phyloP scores from a whole-genome alignment of 352 stramenopile species.

The Albugo laibachii region DNA sequence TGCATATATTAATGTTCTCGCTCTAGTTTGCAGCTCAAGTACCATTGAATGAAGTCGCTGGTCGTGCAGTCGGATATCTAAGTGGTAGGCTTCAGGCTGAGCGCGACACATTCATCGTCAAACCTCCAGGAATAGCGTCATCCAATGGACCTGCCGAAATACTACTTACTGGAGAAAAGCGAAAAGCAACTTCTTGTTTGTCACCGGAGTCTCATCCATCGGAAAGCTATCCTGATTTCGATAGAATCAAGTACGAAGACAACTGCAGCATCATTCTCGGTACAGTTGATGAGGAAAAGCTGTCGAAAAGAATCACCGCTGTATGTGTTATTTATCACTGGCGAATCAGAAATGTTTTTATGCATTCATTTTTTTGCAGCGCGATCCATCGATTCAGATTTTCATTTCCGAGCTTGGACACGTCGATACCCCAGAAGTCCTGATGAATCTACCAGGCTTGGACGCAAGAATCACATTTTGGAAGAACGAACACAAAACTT shows the following conservation, averaged over 20 bases:
- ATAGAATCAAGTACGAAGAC: constrained; percentile 35
- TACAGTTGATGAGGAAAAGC: constrained; percentile 58
- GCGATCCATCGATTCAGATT: constrained; percentile 15
- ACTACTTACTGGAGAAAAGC: background rate
- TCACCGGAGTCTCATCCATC: background rate
- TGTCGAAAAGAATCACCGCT: constrained; percentile 54
- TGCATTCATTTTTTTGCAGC: background rate
- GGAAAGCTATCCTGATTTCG: background rate
- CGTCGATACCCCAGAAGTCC: constrained; percentile 52
- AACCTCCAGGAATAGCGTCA: constrained; percentile 3
- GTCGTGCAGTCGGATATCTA: constrained; percentile 36
- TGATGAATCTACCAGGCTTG: constrained; percentile 62
- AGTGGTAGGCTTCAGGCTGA: constrained; percentile 34
- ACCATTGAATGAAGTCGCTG: constrained; percentile 46
- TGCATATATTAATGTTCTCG: background rate
- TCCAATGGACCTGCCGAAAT: background rate
- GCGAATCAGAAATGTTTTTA: background rate
- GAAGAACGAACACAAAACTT: constrained; percentile 52
- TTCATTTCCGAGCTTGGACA: constrained; percentile 48
- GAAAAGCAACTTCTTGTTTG: background rate
- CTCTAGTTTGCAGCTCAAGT: constrained; percentile 26
- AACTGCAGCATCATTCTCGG: constrained; percentile 34
- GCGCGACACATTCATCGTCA: constrained; percentile 37
- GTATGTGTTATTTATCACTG: constrained; percentile 11
- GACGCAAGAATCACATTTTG: constrained; percentile 55